Evolutionary conservation across 495 filamentous ascomycete genomes (phyloP), one percentile per base, ranked within the genome.

Genomic region (Saxophila tyrrhenica): DNA sequence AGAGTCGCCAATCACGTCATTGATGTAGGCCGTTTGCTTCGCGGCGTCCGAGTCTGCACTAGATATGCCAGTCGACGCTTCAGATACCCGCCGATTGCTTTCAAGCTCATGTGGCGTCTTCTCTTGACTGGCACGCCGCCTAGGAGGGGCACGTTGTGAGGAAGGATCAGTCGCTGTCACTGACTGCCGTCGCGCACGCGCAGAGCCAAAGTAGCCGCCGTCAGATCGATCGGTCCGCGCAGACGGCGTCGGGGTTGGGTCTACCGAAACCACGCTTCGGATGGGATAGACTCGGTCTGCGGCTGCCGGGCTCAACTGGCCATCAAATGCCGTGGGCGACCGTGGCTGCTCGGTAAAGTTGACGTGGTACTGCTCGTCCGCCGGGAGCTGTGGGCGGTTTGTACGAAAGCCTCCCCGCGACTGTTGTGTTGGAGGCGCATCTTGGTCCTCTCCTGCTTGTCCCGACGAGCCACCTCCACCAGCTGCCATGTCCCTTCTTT

Each of bases 201-300:
- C 43, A 5, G 49, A 56, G 47, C 60, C 59, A 52, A 64, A 59
- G 69, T 67, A 64, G 56, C 54, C 45, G 68, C 59, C 55, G 35
- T 54, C 46, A 8, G 45, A 16, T 57, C 19, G 39, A 52, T 44
- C 60, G 10, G 44, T 25, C 7, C 59, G 57, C 20, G 55, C 42
- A 8, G 62, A 57, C 21, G 68, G 75, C 8, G 74, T 69, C 23
- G 71, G 62, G 2, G 69, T 65, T 38, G 82, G 76, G 58, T 85
- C 82, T 24, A 94, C 82, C 10, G 81, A 85, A 22, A 94, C 78
- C 23, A 86, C 82, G 13, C 85, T 90, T 35, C 84, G 78, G n/a
- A 94, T 85, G 13, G 88, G 88, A 54, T 89, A 94, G 20, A 94
- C 83, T 23, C 85, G 77, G 60, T 91, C 85, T 9, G 73, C 67